Base-by-base conservation (phyloP, 768 basidiomycete genomes). In the Guyanaporus albipodus region DNA sequence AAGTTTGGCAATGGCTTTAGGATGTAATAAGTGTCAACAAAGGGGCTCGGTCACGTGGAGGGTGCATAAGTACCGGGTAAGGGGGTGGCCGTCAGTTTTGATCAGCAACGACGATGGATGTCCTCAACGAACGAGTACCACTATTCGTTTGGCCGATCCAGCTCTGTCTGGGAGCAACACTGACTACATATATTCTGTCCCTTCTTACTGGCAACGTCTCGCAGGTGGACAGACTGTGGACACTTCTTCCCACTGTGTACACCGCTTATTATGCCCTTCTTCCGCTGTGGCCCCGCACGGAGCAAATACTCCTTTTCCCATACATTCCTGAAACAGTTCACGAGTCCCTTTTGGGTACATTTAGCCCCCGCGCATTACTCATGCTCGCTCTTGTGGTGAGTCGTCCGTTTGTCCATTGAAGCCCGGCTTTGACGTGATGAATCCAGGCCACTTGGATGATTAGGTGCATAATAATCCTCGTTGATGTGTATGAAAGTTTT, bases 201-300 rank as follows among this genome's bases (percentile, higher is more conserved):
- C 40, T 90, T 19, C 37, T 87, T 29, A 91, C 87, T 0, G 75
- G 77, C 33, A 93, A 94, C 56, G 85, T 87, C 38, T 89, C 86
- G 2, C 89, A 92, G 61, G 91, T 94, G 21, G 91, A 97, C 69
- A 80, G 89, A 23, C 60, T 91, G 22, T 84, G 82, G 82, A 80
- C 87, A 0, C 80, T 92, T 64, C 57, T 89, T 28, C 93, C 94
- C 0, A 75, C 85, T 7, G 73, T 94, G 17, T 95, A 94, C 67
- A 80, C 84, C 1, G 80, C 83, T 1, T 90, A 90, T 61, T 91
- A 81, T 61, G 85, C 92, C 1, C 70, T 96, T 23, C 66, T 87
- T 3, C 92, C 90, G 1, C 67, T 85, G 7, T 71, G 76, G 68
- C 74, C 75, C 14, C 64, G 43, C 11, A 54, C 52, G 9, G 55